Conservation (phyloP, 2,329 filamentous ascomycete genomes). For the Sporothrix brunneoviolacea region DNA sequence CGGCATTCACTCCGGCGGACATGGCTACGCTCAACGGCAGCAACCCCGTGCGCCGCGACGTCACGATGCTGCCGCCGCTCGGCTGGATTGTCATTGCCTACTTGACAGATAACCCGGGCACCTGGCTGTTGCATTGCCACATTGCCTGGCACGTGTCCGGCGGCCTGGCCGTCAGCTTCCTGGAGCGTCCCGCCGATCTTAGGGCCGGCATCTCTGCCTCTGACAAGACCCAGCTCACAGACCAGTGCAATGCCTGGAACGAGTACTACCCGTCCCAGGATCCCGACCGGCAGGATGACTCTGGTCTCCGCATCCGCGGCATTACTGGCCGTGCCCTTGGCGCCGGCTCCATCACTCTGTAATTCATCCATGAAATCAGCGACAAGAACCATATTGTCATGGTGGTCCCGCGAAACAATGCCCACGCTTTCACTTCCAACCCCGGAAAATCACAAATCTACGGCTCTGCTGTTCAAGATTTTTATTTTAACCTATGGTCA, state of each 20-base stretch:
- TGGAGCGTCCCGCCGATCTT: constrained; percentile 27
- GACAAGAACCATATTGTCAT: too few relatives aligned
- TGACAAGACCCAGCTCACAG: constrained; percentile 11
- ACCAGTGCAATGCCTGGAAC: constrained; percentile 18
- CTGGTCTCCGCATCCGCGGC: constrained; percentile 12
- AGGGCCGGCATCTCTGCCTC: not conserved
- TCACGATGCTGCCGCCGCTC: constrained; percentile 32
- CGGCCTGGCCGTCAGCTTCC: constrained; percentile 43
- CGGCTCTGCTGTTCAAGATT: too few relatives aligned
- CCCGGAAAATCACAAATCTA: too few relatives aligned
- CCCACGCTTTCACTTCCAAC: too few relatives aligned
- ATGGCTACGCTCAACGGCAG: constrained; percentile 22
- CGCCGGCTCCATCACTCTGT: not conserved
- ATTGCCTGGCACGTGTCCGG: constrained; percentile 42
- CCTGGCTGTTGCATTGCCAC: constrained; percentile 41
- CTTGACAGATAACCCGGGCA: constrained; percentile 41
- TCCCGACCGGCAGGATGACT: constrained; percentile 14
- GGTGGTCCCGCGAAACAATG: too few relatives aligned
- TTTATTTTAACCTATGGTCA: too few relatives aligned
- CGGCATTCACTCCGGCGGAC: constrained; percentile 15
- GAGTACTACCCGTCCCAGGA: constrained; percentile 14
- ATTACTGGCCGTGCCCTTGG: constrained; percentile 1
- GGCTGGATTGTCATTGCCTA: constrained; percentile 42
- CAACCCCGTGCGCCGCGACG: constrained; percentile 41
- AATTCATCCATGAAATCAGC: too few relatives aligned